Evolutionary conservation across 331 rosid species (phyloP), one percentile per base, ranked within the genome.

Genomic region (Rosa hybrid): DNA sequence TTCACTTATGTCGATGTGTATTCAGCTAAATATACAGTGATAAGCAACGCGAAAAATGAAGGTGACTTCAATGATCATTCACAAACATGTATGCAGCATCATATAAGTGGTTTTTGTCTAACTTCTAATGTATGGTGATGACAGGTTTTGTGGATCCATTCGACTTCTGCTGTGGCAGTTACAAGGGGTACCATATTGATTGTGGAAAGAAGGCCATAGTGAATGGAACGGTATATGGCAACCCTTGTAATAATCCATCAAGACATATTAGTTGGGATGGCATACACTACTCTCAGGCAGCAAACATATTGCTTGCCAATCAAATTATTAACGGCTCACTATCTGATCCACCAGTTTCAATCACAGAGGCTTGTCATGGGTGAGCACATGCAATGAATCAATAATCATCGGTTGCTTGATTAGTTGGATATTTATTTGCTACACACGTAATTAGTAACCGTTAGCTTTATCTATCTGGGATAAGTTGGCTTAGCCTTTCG

Each of bases 191-290:
- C 81, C 90, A 86, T 59, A 79, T 91, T 41, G 65, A 87, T 34
- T 92, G 97, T 75, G 97, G 96, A 82, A 86, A 85, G 81, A 88
- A 65, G 57, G 91, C 83, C 4, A 77, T 71, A 38, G 84, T 89
- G 68, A 94, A 92, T 78, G 98, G 98, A 82, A 92, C 91, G 2
- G 87, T 89, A 41, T 89, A 91, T 85, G 97, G 98, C 0, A 90
- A 83, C 79, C 89, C 92, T 82, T 94, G 98, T 78, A 74, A 80
- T 20, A 86, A 90, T 80, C 96, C 98, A 84, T 80, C 89, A 67
- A 87, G 34, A 77, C 92, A 91, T 81, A 60, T 94, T 48, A 94
- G 92, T 77, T 94, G 98, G 98, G 98, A 94, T 49, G 97, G 96
- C 81, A 91, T 89, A 81, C 98, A 92, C 78, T 92, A 92, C 84